Base-by-base conservation (phyloP, 495 filamentous ascomycete genomes). In the Annulohypoxylon stygium region DNA sequence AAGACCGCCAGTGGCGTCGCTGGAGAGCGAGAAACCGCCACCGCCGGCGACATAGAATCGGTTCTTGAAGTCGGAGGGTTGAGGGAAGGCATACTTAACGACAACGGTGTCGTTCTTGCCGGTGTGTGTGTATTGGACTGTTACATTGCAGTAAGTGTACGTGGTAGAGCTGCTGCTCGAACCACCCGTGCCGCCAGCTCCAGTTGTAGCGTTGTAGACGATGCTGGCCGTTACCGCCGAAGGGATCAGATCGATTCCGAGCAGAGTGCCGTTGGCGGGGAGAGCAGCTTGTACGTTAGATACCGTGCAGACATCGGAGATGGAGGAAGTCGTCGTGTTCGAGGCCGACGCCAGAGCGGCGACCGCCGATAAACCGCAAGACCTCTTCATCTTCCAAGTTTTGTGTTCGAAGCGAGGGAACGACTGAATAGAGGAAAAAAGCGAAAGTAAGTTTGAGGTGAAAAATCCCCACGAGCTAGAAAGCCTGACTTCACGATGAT, bases 141-240 rank as follows among this genome's bases (percentile, higher is more conserved):
- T 80, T 18, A 83, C 76, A 48, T 82, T 78, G 70, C 83, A 86
- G 64, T 83, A 78, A 30, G 61, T 78, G 67, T 63, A 71, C 4
- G 71, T 41, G 2, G 71, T 34, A 9, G 62, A 63, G 34, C 67
- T 59, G 18, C 67, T 51, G 0, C 36, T 33, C 1, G 58, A 30
- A 16, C 43, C 25, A 10, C 69, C 66, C 26, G 50, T 30, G 25
- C 69, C 58, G 23, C 11, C 12, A 43, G 11, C 36, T 12, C 36
- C 39, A 43, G 23, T 26, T 11, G 71, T 75, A 10, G 54, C 75
- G 36, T 77, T 77, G 55, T 71, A 75, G 26, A 77, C 51, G 16
- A 67, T 39, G 57, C 45, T 75, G 1, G 75, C 72, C 18, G 69
- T 70, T 4, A 72, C 72, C 5, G 71, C 11, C 25, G 75, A 77